Conservation (phyloP, 352 stramenopile genomes). For the Albugo candida region DNA sequence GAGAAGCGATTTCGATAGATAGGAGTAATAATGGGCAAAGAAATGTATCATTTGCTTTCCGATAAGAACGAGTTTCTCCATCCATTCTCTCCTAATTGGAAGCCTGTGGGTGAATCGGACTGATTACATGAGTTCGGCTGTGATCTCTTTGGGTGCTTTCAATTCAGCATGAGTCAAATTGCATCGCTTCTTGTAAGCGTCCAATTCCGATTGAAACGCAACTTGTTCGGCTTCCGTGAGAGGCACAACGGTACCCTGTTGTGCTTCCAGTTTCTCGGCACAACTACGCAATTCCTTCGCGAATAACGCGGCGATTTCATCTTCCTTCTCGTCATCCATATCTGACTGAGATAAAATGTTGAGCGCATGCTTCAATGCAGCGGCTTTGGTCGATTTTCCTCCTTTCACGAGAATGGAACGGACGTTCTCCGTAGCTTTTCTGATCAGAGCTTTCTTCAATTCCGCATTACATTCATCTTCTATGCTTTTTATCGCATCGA, state of each 20-base stretch:
- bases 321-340: constrained; percentile 61
- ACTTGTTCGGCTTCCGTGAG: constrained; percentile 55
- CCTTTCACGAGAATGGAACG: constrained; percentile 48
- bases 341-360: constrained; percentile 54
- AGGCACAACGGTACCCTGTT: constrained; percentile 61
- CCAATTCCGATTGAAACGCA: constrained; percentile 63
- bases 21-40: no score
- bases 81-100: no score
- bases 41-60: no score
- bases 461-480: constrained; percentile 64
- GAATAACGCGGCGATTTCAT: constrained; percentile 66
- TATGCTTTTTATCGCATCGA: constrained; percentile 70
- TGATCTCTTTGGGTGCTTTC: constrained; percentile 68
- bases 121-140: constrained; percentile 71
- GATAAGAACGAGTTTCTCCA: no score
- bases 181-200: constrained; percentile 77
- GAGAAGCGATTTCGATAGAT: constrained; percentile 35
- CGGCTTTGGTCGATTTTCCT: constrained; percentile 71
- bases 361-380: constrained; percentile 68
- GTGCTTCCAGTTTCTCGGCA: constrained; percentile 43
- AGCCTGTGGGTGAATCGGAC: no score
- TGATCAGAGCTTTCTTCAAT: constrained; percentile 71
- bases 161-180: constrained; percentile 57
- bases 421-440: constrained; percentile 48
- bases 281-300: constrained; percentile 67